phyloP scores from a whole-genome alignment of 306 rosid genomes.

The Glycine tomentella region DNA sequence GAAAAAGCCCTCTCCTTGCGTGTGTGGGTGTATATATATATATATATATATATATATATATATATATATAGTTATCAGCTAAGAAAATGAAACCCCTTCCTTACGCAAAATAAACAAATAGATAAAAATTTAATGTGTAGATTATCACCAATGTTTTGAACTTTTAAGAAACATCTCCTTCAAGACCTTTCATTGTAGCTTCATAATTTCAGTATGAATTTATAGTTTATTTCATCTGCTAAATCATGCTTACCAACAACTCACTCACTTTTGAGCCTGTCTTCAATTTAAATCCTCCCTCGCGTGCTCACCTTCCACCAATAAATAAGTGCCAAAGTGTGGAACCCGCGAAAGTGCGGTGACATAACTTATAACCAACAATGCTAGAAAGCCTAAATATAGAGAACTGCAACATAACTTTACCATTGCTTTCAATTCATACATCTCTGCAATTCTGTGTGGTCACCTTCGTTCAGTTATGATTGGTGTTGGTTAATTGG shows the following conservation, averaged over 20 bases:
- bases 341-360: no score
- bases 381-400: background rate
- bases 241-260: conserved; percentile 3
- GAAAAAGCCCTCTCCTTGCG: no score
- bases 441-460: background rate
- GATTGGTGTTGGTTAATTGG: background rate
- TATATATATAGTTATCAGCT: no score
- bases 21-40: no score
- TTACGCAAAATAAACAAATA: no score
- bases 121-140: background rate
- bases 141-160: background rate
- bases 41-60: no score
- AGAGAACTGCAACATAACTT: background rate
- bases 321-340: background rate
- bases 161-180: background rate
- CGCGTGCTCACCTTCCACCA: no score
- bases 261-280: background rate
- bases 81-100: no score
- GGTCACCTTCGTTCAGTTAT: background rate
- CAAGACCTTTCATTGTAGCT: background rate
- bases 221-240: background rate
- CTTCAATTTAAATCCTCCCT: background rate
- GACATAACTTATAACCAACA: background rate
- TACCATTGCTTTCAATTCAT: background rate
- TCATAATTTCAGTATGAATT: background rate